Conservation (phyloP, 1,284 basidiomycete species). For the Sanghuangporus weigelae region DNA sequence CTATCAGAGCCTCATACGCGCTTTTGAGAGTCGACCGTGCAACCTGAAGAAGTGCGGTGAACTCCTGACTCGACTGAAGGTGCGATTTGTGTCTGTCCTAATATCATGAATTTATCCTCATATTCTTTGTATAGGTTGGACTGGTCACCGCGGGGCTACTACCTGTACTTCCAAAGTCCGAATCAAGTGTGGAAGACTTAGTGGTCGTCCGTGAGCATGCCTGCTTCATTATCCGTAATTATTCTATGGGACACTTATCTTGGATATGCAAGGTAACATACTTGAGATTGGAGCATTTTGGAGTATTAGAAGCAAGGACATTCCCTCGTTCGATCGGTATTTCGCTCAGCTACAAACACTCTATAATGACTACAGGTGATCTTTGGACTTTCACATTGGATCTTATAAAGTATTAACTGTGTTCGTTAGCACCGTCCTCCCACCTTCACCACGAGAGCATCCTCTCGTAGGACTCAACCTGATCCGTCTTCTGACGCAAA, state of each 20-base stretch:
- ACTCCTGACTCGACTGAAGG: slow-evolving; percentile 72
- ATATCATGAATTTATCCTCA: background rate
- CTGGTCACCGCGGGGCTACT: slow-evolving; percentile 76
- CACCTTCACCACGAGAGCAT: slow-evolving; percentile 81
- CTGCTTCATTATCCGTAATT: background rate
- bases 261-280: slow-evolving; percentile 65
- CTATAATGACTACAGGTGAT: slow-evolving; percentile 82
- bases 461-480: slow-evolving; percentile 91
- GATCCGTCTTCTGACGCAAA: slow-evolving; percentile 91
- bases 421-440: slow-evolving; percentile 61
- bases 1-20: slow-evolving; percentile 56
- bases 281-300: slow-evolving; percentile 95
- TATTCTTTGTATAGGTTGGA: slow-evolving; percentile 50
- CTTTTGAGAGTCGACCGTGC: slow-evolving; percentile 55
- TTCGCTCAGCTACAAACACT: slow-evolving; percentile 90
- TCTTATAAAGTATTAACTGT: background rate
- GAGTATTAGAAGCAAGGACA: slow-evolving; percentile 84
- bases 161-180: slow-evolving; percentile 45
- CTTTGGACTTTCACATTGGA: background rate
- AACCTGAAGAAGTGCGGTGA: slow-evolving; percentile 61
- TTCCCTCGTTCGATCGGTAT: slow-evolving; percentile 92
- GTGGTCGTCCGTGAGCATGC: slow-evolving; percentile 58
- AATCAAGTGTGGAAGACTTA: slow-evolving; percentile 57
- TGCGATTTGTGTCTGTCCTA: slow-evolving; percentile 22
- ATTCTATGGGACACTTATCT: slow-evolving; percentile 12